Evolutionary conservation across 495 filamentous ascomycete genomes (phyloP).

Genomic region (Opeltia flavorubescens): DNA sequence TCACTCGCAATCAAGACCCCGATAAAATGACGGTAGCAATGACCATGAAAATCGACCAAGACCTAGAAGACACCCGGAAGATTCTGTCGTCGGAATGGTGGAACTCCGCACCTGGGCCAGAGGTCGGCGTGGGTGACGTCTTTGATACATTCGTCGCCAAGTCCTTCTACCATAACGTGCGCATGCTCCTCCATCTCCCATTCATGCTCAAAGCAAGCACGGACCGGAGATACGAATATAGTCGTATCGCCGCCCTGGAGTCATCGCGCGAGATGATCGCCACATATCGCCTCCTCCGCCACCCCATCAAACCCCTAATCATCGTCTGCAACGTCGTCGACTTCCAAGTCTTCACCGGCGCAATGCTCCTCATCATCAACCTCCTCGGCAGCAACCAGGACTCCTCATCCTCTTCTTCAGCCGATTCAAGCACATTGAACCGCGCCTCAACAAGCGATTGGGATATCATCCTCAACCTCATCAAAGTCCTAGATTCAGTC

Average conservation of each 20-base stretch:
- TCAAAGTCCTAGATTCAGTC: slow-evolving; percentile 27
- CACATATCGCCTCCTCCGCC: slow-evolving; percentile 29
- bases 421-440: slow-evolving; percentile 11
- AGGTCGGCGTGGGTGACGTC: slow-evolving; percentile 14
- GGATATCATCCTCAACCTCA: slow-evolving; percentile 27
- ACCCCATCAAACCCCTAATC: slow-evolving; percentile 16
- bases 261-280: slow-evolving; percentile 27
- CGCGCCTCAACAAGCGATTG: slow-evolving; percentile 22
- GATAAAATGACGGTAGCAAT: slow-evolving; percentile 23
- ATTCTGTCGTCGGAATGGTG: slow-evolving; percentile 23
- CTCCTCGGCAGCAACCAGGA: slow-evolving; percentile 23
- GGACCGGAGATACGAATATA: slow-evolving; percentile 8
- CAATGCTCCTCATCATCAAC: slow-evolving; percentile 32
- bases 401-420: slow-evolving; percentile 6
- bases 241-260: not conserved
- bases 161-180: slow-evolving; percentile 30
- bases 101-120: slow-evolving; percentile 8
- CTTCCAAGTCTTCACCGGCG: slow-evolving; percentile 37
- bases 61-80: slow-evolving; percentile 26
- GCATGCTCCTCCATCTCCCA: slow-evolving; percentile 21
- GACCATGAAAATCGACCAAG: slow-evolving; percentile 32
- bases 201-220: slow-evolving; percentile 17
- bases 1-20: slow-evolving; percentile 32
- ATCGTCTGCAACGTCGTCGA: slow-evolving; percentile 39
- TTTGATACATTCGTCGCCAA: slow-evolving; percentile 26